Evolutionary conservation across 441 rosid genomes (phyloP), one percentile per base, ranked within the genome.

Genomic region (Croton setiger): DNA sequence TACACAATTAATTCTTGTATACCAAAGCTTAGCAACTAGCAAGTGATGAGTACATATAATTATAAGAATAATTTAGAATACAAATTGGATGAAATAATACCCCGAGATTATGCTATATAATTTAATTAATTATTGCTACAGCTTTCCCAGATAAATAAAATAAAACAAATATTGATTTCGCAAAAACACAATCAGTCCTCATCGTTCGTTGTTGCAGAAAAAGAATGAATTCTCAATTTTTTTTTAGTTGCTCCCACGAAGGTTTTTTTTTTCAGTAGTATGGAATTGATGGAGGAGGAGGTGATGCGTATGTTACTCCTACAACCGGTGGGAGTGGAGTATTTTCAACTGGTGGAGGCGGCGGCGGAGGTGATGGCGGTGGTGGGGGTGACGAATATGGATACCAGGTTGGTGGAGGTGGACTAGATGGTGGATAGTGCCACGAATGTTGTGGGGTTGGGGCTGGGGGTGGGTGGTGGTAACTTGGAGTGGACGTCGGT

Each of bases 221-320:
- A 66, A 54, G 60, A 55, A 27, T 67, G 49, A 55, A 43, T 67
- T 10, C 64, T 20, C 65, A 9, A 0, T 13, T 27, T 56, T 18
- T 39, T 41, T 41, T 5, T n/a, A n/a, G n/a, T n/a, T n/a, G n/a
- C n/a, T n/a, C 58, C 39, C 41, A 2, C 45, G 13, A 53, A 35
- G 48, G n/a, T n/a, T n/a, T n/a, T n/a, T n/a, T 59, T 52, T 63
- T 59, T 37, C 79, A 89, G 76, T 91, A 91, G 78, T 91, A 88
- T 27, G 77, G 83, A 68, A 85, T 80, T 45, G 81, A 58, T 2
- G 98, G 94, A 4, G 98, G 97, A 12, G 86, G 89, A 1, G 89
- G 87, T 12, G 89, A 86, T 2, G 85, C 70, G 68, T 83, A 86
- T 39, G 73, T 72, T 23, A 72, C 70, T 44, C 89, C 89, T 33